Percentiles rank a stretch among this genome's conserved stretches.
phyloP scores from a whole-genome alignment of 2,329 filamentous ascomycete species.

The Ilyonectria mors-panacis region DNA sequence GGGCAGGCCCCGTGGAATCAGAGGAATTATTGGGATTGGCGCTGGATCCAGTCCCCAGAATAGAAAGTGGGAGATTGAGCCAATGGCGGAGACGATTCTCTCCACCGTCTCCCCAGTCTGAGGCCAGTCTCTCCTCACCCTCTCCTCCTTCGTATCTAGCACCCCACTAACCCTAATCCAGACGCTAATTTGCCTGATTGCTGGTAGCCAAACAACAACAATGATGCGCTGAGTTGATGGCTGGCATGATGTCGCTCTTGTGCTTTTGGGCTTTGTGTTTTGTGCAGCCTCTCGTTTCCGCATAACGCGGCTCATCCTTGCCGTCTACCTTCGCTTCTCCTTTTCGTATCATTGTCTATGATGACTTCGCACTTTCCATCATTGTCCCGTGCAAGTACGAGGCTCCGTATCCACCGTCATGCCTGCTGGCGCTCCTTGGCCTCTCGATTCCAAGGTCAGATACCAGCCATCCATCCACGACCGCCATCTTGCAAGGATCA shows the following conservation, averaged over 20 bases:
- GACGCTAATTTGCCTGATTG: conserved; percentile 41
- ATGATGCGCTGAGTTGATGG: neutral
- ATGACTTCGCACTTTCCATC: neutral
- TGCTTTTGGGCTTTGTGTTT: neutral
- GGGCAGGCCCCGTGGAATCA: neutral
- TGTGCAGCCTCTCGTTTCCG: neutral
- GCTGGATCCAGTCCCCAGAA: conserved; percentile 36
- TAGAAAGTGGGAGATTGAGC: conserved; percentile 33
- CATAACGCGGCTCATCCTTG: conserved; percentile 10
- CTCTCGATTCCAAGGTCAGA: conserved; percentile 6
- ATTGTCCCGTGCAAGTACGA: neutral
- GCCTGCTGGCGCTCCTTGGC: conserved; percentile 12
- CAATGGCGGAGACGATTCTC: conserved; percentile 34
- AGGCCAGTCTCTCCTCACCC: conserved; percentile 21
- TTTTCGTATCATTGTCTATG: conserved; percentile 2
- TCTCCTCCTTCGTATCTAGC: conserved; percentile 43
- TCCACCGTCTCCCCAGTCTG: conserved; percentile 41
- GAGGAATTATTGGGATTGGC: conserved; percentile 39
- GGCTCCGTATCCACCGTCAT: conserved; percentile 7
- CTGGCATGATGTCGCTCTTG: conserved; percentile 18
- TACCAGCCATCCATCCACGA: neutral
- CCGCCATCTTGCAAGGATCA: neutral
- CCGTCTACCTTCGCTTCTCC: conserved; percentile 2
- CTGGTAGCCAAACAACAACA: conserved; percentile 34
- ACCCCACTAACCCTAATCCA: conserved; percentile 27